A percentile compares a stretch with the other conserved stretches of the same genome.
Conservation (phyloP, 2,329 filamentous ascomycete species). For the Trichophyton simii region DNA sequence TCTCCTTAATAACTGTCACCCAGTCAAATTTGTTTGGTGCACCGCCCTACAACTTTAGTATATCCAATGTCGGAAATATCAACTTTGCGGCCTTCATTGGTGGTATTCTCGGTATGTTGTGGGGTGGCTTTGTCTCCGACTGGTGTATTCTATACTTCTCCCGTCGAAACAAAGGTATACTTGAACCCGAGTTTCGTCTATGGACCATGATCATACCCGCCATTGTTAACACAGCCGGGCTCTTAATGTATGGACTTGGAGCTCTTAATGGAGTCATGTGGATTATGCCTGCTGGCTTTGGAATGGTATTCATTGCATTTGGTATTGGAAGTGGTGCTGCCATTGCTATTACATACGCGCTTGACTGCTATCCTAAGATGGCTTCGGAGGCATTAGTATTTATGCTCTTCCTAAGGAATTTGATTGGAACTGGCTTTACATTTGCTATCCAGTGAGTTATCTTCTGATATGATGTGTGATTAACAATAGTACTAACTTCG, state of each 20-base stretch:
- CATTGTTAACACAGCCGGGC: slow-evolving; percentile 14
- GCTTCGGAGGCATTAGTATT: too few species aligned
- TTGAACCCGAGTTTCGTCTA: slow-evolving; percentile 26
- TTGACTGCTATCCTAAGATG: slow-evolving; percentile 17
- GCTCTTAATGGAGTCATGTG: slow-evolving; percentile 15
- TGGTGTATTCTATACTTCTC: slow-evolving; percentile 19
- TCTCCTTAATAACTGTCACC: too few species aligned
- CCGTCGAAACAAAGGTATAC: slow-evolving; percentile 30
- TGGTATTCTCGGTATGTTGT: slow-evolving; percentile 9
- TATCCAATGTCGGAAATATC: too few species aligned
- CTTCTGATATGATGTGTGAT: too few species aligned
- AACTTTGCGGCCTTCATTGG: slow-evolving; percentile 12
- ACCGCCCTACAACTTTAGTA: too few species aligned
- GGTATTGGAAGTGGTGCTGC: slow-evolving; percentile 12
- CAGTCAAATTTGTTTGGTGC: too few species aligned
- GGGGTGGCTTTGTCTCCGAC: slow-evolving; percentile 9
- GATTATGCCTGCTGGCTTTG: slow-evolving; percentile 16
- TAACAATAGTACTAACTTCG: too few species aligned
- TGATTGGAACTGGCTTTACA: too few species aligned
- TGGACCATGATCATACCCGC: slow-evolving; percentile 19
- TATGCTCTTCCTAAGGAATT: too few species aligned
- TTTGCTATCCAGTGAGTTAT: too few species aligned
- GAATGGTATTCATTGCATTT: slow-evolving; percentile 19
- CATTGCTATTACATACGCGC: slow-evolving; percentile 18
- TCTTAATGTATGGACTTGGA: slow-evolving; percentile 7